A percentile compares a stretch with the other conserved stretches of the same genome.
Evolutionary conservation across 495 filamentous ascomycete species (phyloP).

Genomic region (Cairneyella variabilis): DNA sequence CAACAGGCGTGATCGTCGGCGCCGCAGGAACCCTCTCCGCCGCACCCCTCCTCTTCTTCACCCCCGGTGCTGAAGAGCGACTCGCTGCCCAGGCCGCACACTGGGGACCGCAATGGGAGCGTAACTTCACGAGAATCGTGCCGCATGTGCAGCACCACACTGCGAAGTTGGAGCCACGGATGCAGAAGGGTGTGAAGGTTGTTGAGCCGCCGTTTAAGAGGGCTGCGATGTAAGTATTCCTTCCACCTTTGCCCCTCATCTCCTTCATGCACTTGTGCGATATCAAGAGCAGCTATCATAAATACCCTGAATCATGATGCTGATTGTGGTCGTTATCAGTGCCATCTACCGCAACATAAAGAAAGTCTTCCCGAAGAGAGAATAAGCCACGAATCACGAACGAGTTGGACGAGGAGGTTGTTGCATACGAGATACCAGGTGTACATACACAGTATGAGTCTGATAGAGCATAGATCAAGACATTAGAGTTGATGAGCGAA

Average conservation of each 20-base stretch:
- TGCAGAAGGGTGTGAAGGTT: constrained; percentile 8
- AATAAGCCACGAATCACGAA: no score
- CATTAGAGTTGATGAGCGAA: no score
- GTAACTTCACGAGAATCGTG: constrained; percentile 7
- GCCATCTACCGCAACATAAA: not conserved
- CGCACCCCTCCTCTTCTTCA: constrained; percentile 20
- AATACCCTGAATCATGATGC: not conserved
- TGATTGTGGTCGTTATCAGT: not conserved
- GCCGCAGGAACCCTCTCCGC: constrained; percentile 4
- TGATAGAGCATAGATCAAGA: not conserved
- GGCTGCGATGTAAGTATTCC: constrained; percentile 21
- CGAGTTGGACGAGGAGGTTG: no score
- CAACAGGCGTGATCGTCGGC: constrained; percentile 10
- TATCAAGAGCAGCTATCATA: not conserved
- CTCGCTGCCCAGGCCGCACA: constrained; percentile 18
- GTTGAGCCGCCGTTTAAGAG: constrained; percentile 21
- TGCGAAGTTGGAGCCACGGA: constrained; percentile 1
- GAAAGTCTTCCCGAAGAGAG: not conserved
- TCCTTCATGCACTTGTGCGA: not conserved
- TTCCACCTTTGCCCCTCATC: not conserved
- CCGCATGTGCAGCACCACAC: constrained; percentile 1
- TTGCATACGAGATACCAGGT: not conserved
- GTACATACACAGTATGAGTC: not conserved
- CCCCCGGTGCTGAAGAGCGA: constrained; percentile 17
- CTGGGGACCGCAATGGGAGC: constrained; percentile 21